Evolutionary conservation across 768 basidiomycete genomes (phyloP), one percentile per base, ranked within the genome.

Genomic region (Russula foetens): DNA sequence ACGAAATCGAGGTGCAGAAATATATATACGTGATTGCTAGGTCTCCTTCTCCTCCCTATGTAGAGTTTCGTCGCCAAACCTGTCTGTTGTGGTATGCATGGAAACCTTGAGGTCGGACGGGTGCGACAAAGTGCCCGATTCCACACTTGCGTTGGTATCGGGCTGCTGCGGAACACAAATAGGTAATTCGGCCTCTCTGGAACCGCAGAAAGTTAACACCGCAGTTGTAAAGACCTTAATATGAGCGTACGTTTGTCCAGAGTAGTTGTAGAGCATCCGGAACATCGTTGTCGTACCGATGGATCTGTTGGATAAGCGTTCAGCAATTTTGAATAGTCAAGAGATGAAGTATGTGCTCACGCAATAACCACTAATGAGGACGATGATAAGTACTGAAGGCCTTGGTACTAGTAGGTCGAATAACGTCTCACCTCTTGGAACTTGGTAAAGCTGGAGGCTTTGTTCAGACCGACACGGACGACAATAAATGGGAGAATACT

Each of bases 341-440:
- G 24, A 45, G 14, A 47, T n/a, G 9, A 11, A 12, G 9, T 7
- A 35, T 12, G 35, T 7, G 38, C 58, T 59, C 52, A 59, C 58
- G 59, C 59, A 33, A 60, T 60, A 2, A 60, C 59, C 38, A 60
- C 59, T 60, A 21, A 44, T 12, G 21, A 15, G 14, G 26, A 11
- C 39, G 7, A 9, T 41, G 3, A 11, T 47, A 23, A 59, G 43
- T 0, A 14, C 19, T n/a, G n/a, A 9, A 35, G 29, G 29, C 2
- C 7, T n/a, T 26, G 31, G 28, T 8, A n/a, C n/a, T 50, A 3
- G 24, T 7, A 21, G 1, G 35, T 11, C 35, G 8, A 2, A 2
- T 11, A 41, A 26, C n/a, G 17, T 15, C 59, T 60, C 46, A 60
- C 59, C 47, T 28, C 59, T 48, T 55, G 59, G 59, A 21, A 55